A percentile compares a stretch with the other conserved stretches of the same genome.
These are phyloP conservation scores for Populus tomentosa DNA, from an alignment of 441 rosid species.

Conservation along the genomic window DNA sequence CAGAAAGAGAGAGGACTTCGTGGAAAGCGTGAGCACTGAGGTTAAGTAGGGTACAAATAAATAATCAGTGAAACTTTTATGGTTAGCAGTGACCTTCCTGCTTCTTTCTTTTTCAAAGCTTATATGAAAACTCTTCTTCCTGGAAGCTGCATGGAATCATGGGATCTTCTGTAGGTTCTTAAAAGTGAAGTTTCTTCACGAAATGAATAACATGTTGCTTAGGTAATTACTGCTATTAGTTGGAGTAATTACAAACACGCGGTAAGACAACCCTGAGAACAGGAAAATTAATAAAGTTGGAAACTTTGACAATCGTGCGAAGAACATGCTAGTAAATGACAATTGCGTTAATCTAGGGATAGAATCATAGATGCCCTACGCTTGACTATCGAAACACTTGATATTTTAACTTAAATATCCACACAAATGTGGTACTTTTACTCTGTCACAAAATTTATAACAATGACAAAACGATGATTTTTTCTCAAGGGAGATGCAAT, in stretches of 20 bases:
- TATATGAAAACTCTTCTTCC: constrained; percentile 33
- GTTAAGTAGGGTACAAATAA: constrained; percentile 4
- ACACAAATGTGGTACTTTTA: too few relatives aligned
- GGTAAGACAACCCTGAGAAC: neutral
- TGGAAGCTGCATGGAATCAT: constrained; percentile 39
- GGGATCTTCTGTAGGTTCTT: neutral
- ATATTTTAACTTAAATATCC: neutral
- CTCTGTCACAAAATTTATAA: too few relatives aligned
- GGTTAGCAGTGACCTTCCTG: constrained; percentile 26
- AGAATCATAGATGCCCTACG: neutral
- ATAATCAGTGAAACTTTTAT: neutral
- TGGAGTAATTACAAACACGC: neutral
- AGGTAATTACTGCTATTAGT: too few relatives aligned
- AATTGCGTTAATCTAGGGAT: neutral
- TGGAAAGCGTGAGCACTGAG: constrained; percentile 32
- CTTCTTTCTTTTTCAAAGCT: constrained; percentile 16
- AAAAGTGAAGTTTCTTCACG: neutral
- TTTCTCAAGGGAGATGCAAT: neutral
- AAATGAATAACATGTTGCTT: too few relatives aligned
- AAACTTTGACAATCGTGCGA: neutral
- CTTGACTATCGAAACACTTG: neutral
- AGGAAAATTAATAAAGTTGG: neutral
- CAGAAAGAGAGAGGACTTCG: constrained; percentile 25
- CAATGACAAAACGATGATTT: neutral
- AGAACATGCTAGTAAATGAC: neutral